phyloP scores from a whole-genome alignment of 2,329 filamentous ascomycete genomes.

The Blastomyces silverae region DNA sequence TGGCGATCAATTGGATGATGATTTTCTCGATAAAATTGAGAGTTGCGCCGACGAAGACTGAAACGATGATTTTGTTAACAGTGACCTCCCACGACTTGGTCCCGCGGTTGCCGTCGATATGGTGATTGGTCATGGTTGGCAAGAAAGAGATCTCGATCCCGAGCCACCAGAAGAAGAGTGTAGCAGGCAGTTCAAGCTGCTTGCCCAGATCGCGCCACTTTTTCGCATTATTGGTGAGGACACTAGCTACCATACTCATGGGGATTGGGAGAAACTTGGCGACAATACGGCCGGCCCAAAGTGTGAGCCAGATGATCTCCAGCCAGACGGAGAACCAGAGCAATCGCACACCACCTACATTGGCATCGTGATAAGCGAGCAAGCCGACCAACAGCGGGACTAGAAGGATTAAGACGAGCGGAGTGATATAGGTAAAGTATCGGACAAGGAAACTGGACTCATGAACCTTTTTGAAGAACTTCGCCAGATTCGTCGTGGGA shows the following conservation, averaged over 20 bases:
- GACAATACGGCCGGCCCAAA: conserved; percentile 69
- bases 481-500: conserved; percentile 55
- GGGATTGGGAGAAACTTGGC: conserved; percentile 59
- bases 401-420: conserved; percentile 57
- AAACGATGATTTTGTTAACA: conserved; percentile 78
- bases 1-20: conserved; percentile 88
- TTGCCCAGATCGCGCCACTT: conserved; percentile 89
- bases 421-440: conserved; percentile 65
- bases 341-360: conserved; percentile 66
- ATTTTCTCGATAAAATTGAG: conserved; percentile 90
- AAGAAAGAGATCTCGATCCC: conserved; percentile 79
- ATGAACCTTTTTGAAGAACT: conserved; percentile 59
- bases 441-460: conserved; percentile 59
- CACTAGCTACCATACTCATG: conserved; percentile 58
- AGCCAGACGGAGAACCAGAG: conserved; percentile 96
- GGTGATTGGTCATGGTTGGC: conserved; percentile 67
- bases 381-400: conserved; percentile 62
- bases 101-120: conserved; percentile 46
- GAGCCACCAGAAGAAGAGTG: conserved; percentile 87
- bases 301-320: conserved; percentile 82
- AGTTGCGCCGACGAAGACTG: conserved; percentile 69
- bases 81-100: conserved; percentile 64
- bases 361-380: conserved; percentile 52
- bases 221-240: conserved; percentile 79
- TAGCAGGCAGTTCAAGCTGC: conserved; percentile 75